phyloP scores from a whole-genome alignment of 2,329 filamentous ascomycete species.

The Fragosphaeria purpurea region DNA sequence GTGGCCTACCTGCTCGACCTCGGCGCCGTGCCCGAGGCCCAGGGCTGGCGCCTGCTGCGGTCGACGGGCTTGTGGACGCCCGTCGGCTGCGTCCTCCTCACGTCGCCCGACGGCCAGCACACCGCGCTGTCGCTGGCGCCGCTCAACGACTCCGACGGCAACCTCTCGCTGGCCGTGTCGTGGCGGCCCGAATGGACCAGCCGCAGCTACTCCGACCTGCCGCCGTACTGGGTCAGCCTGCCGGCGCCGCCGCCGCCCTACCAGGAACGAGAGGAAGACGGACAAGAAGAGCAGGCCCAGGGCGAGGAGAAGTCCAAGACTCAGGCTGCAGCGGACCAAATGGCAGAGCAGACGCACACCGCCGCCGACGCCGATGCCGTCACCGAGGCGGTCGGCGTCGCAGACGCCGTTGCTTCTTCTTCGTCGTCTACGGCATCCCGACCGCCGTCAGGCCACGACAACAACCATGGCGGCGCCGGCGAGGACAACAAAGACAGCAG shows the following conservation, averaged over 20 bases:
- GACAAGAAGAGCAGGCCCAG: not conserved
- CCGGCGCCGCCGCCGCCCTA: conserved; percentile 23
- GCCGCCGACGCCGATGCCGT: not conserved
- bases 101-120: conserved; percentile 37
- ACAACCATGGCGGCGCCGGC: not conserved
- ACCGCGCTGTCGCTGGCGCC: conserved; percentile 44
- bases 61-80: conserved; percentile 52
- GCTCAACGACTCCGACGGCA: conserved; percentile 50
- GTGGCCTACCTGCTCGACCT: conserved; percentile 53
- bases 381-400: not conserved
- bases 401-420: not conserved
- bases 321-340: not conserved
- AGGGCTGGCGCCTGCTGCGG: conserved; percentile 47
- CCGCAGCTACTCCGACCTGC: conserved; percentile 40
- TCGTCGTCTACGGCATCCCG: not conserved
- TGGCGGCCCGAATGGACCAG: conserved; percentile 47
- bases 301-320: not conserved
- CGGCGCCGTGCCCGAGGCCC: conserved; percentile 49
- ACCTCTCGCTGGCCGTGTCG: conserved; percentile 45
- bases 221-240: conserved; percentile 49
- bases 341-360: too few species aligned
- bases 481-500: not conserved
- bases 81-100: conserved; percentile 45
- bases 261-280: not conserved
- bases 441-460: not conserved